These are phyloP conservation scores for Xylariaceae sp. DNA, from an alignment of 2,329 filamentous ascomycete species.

Conservation along the genomic window DNA sequence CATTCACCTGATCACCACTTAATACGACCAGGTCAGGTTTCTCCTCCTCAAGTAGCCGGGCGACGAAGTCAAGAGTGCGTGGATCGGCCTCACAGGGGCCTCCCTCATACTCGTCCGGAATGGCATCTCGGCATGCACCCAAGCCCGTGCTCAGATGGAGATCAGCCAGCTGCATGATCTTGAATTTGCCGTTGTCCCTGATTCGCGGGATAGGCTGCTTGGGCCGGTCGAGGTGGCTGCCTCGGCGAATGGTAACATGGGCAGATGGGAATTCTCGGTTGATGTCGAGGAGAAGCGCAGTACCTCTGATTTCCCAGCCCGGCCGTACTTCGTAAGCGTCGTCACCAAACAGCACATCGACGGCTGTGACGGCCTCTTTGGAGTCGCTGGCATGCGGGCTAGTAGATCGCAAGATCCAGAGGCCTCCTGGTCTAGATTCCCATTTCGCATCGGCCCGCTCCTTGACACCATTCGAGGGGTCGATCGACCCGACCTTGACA, in stretches of 20 bases:
- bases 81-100: slow-evolving; percentile 87
- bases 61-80: slow-evolving; percentile 84
- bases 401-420: slow-evolving; percentile 76
- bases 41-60: slow-evolving; percentile 79
- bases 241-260: slow-evolving; percentile 73
- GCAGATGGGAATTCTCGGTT: slow-evolving; percentile 59
- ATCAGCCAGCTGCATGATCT: slow-evolving; percentile 95
- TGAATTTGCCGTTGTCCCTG: slow-evolving; percentile 85
- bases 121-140: slow-evolving; percentile 78
- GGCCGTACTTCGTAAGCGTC: slow-evolving; percentile 86
- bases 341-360: slow-evolving; percentile 84
- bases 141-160: slow-evolving; percentile 88
- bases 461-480: slow-evolving; percentile 57
- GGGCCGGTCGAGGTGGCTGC: slow-evolving; percentile 56
- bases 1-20: slow-evolving; percentile 92
- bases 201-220: slow-evolving; percentile 68
- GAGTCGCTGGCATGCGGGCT: slow-evolving; percentile 71
- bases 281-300: slow-evolving; percentile 64
- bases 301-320: slow-evolving; percentile 76
- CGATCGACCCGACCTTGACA: slow-evolving; percentile 65
- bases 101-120: slow-evolving; percentile 65
- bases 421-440: slow-evolving; percentile 69
- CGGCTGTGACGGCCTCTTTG: slow-evolving; percentile 66
- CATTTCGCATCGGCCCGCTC: slow-evolving; percentile 59
- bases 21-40: slow-evolving; percentile 88